Evolutionary conservation across 139 green algal genomes (phyloP).

Genomic region (Haematococcus sp.): DNA sequence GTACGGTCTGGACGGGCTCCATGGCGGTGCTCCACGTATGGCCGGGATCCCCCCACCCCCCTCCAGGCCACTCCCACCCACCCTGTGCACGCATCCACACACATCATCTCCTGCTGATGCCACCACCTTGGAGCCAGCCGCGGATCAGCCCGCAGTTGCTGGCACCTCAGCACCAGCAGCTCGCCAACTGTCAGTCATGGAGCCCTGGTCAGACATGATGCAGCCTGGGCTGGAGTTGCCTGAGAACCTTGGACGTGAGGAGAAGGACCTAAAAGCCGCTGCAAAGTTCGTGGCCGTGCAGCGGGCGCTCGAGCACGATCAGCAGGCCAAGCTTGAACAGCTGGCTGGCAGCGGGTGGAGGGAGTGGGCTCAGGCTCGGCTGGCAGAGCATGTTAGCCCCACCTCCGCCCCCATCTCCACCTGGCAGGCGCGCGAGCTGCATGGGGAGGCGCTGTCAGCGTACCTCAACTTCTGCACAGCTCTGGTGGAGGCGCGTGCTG

Average conservation of each 20-base stretch:
- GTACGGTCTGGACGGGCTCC: background rate
- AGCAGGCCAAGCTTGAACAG: too few relatives aligned
- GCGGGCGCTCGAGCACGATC: too few relatives aligned
- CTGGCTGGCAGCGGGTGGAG: background rate
- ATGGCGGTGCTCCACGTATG: background rate
- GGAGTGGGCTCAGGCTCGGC: conserved; percentile 1
- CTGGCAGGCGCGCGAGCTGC: conserved; percentile 1
- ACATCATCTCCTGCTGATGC: background rate
- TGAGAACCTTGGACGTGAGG: background rate
- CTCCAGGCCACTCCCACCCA: background rate
- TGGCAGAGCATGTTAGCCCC: background rate
- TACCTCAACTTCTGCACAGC: conserved; percentile 1
- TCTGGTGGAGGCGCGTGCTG: background rate
- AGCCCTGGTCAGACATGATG: conserved; percentile 8
- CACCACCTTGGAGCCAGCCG: too few relatives aligned
- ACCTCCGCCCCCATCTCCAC: background rate
- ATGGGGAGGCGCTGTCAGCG: background rate
- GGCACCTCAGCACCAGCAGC: too few relatives aligned
- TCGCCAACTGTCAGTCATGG: background rate
- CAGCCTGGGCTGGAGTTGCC: background rate
- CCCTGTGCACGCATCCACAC: background rate
- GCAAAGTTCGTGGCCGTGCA: background rate
- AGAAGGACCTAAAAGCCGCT: background rate
- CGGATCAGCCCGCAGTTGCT: too few relatives aligned
- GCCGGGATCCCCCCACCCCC: background rate